Percentiles rank a stretch among this genome's conserved stretches.
Evolutionary conservation across 164 flowering plant genomes (phyloP).

Genomic region (Pachysandra terminalis): DNA sequence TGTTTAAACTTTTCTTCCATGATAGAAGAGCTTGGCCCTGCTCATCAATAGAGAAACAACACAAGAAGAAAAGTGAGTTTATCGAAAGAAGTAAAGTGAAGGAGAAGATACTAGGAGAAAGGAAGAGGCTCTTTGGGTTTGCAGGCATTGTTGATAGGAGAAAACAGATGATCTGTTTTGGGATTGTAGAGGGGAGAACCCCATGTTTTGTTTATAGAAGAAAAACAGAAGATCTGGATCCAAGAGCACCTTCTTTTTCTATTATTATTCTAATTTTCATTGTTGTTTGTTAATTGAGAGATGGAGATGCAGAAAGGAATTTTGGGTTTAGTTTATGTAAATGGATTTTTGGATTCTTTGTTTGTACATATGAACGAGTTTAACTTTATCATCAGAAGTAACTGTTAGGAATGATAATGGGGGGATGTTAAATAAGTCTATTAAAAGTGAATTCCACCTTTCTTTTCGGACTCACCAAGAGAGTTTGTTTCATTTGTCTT

Average conservation of each 20-base stretch:
- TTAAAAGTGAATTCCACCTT: no score
- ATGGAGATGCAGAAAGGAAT: conserved; percentile 32
- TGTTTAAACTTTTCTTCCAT: conserved; percentile 70
- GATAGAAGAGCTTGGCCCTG: conserved; percentile 71
- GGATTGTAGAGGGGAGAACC: conserved; percentile 82
- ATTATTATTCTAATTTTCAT: conserved; percentile 20
- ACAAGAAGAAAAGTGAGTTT: conserved; percentile 27
- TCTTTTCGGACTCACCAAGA: neutral
- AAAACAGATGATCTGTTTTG: conserved; percentile 50
- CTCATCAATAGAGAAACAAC: conserved; percentile 56
- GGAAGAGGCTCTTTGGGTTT: conserved; percentile 36
- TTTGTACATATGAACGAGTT: neutral
- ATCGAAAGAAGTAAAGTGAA: conserved; percentile 31
- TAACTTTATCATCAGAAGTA: neutral
- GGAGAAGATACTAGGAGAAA: conserved; percentile 23
- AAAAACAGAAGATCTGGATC: conserved; percentile 78
- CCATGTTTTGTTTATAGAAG: conserved; percentile 97
- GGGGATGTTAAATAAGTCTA: neutral
- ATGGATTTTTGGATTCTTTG: conserved; percentile 10
- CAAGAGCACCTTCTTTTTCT: conserved; percentile 35
- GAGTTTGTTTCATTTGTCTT: neutral
- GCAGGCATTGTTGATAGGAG: conserved; percentile 62
- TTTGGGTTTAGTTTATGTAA: conserved; percentile 21
- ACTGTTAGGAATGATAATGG: neutral
- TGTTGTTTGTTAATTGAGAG: conserved; percentile 25